Evolutionary conservation across 805 yeast genomes (phyloP), one percentile per base, ranked within the genome.

Genomic region (Starmerella stellata): DNA sequence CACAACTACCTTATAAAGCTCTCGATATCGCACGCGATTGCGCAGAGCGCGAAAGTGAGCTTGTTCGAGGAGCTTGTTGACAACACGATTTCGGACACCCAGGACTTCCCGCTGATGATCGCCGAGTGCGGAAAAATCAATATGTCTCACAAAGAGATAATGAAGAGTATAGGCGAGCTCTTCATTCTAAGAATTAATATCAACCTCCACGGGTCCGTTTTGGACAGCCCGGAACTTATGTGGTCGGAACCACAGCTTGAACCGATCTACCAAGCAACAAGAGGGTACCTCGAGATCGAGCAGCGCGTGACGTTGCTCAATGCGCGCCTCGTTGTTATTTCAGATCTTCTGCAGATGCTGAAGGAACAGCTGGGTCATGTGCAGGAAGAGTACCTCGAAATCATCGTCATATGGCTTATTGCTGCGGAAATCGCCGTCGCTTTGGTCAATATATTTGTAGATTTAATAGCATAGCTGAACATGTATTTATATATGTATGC

Each of bases 161-260:
- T 90, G 96, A 90, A 83, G 61, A 77, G 90, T 42, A 90, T 90
- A 41, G 98, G 98, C 11, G 96, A 90, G 58, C 67, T 90, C 44
- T 90, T 90, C 57, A 90, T 90, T 43, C 62, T 90, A 47, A 54
- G 68, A 17, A 64, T 63, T 43, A 60, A 61, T 41, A 58, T 62
- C 45, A 63, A 63, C 40, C 45, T 63, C 40, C 68, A 63, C 37
- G 68, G 68, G 16, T 61, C 66, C 15, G 92, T 90, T 21, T 64
- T 90, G 44, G 98, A 90, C 56, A 80, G 94, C 1, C 98, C 98
- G 1, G 98, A 90, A 57, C 70, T 90, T 42, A 83, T 90, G 95
- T 90, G 98, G 98, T 74, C 95, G 0, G 96, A 90, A 56, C 98
- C 98, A 2, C 95, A 85, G 53, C 64, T 90, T 44, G 98, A 90